Base-by-base conservation (phyloP, 208 protist species). In the Acanthamoeba polyphaga region DNA sequence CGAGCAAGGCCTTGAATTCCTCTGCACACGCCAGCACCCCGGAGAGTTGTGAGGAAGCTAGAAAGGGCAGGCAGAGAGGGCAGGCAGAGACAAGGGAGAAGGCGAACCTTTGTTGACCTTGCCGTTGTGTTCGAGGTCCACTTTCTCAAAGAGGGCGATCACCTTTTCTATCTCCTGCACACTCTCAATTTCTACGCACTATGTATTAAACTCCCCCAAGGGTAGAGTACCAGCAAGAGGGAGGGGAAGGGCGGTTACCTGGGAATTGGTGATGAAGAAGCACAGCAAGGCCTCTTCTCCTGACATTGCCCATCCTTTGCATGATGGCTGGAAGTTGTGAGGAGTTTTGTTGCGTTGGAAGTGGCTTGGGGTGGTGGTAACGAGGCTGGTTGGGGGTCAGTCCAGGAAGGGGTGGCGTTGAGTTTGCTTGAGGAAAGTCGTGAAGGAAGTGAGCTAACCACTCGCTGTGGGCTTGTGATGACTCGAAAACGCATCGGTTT, bases 81-180 rank as follows among this genome's bases (percentile, higher is more conserved):
- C 1, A 38, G 19, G 1, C 1, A 15, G 53, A 1, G 1, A 6
- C 1, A 0, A 2, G 4, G 76, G 32, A 27, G 8, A 29, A 29
- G 34, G 8, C 24, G 19, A 29, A 76, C 87, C 62, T 53, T 74
- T 92, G 55, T 92, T 51, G 60, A 74, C 64, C 34, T 43, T 74
- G 24, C 87, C 87, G 34, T 74, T 92, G n/a, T 55, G 62, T 38
- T 92, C 87, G 32, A 70, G 62, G 62, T 92, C 87, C 0, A 74
- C 64, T n/a, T 92, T 68, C 87, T 92, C 64, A 13, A 92, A 92
- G 27, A 92, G 38, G 34, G 60, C 62, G 27, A 92, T 92, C 8
- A 92, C 64, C 34, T 55, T 92, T 34, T 92, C 87, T n/a, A 92
- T 74, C 43, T 92, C 87, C 32, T 92, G 43, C 22, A 74, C 49